Evolutionary conservation across 768 basidiomycete species (phyloP), one percentile per base, ranked within the genome.

Genomic region (Lentinus tigrinus): DNA sequence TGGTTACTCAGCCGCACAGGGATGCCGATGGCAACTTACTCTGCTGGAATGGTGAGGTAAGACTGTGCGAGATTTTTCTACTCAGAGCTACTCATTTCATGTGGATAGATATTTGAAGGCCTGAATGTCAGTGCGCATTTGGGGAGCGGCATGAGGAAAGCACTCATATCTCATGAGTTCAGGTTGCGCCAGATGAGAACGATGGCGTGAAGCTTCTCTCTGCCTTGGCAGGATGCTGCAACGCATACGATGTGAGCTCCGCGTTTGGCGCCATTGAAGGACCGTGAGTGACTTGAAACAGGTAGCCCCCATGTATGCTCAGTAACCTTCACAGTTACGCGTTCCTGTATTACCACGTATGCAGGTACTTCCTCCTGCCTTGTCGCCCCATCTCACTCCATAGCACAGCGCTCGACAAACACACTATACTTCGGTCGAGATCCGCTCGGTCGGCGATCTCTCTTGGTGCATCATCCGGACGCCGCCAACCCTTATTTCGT

Each of bases 21-120:
- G 62, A 67, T 67, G 65, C 72, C 14, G 62, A 71, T 34, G 84
- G 81, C 7, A 79, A 87, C 66, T 67, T 91, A 3, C 71, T 95
- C 26, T 93, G 91, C 66, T 95, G 89, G 89, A 93, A 93, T 66
- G 93, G 93, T 59, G 90, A 95, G 77, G 91, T 87, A 46, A 46
- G 72, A 72, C 16, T 24, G 11, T 37, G n/a, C n/a, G 23, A 26
- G 46, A 10, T 21, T 1, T 43, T 23, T 26, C 38, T 10, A 39
- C 19, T 16, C 17, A 14, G 10, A 7, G 31, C 17, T 44, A 17
- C 49, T 31, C 31, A 31, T 1, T 31, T 31, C 31, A 7, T 31
- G n/a, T 19, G 47, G 13, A 37, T 42, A 84, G 83, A 78, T 94
- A 26, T 95, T 95, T 62, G 86, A 90, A 62, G 93, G 93, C 6